Conservation (phyloP, 2,329 filamentous ascomycete species). For the Bimuria novae-zelandiae region DNA sequence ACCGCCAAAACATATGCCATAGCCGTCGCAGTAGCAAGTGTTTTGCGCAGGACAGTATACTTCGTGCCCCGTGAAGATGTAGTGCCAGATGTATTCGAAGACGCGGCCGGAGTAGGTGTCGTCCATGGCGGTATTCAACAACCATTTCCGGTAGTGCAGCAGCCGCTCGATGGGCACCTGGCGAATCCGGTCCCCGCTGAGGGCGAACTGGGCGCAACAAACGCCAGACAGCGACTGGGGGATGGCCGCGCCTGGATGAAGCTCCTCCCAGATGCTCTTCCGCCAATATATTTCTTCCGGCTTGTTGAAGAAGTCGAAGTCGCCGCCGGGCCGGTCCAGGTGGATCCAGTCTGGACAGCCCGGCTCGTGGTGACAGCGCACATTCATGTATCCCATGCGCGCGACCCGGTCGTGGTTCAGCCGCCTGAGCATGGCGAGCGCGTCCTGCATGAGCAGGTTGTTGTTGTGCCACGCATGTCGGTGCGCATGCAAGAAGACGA, state of each 20-base stretch:
- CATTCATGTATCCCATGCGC: constrained; percentile 62
- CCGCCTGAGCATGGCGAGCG: constrained; percentile 55
- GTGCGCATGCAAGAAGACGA: constrained; percentile 63
- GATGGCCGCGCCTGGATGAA: constrained; percentile 48
- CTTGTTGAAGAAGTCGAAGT: constrained; percentile 46
- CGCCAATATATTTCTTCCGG: constrained; percentile 47
- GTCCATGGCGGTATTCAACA: constrained; percentile 46
- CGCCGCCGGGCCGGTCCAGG: constrained; percentile 46
- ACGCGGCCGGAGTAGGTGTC: constrained; percentile 46
- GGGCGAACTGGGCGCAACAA: constrained; percentile 63
- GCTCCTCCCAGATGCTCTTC: constrained; percentile 45
- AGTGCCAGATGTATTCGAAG: constrained; percentile 49
- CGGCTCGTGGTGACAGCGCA: constrained; percentile 62
- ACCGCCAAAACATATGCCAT: constrained; percentile 64
- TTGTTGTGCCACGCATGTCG: constrained; percentile 65
- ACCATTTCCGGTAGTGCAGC: constrained; percentile 58
- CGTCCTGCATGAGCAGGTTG: constrained; percentile 56
- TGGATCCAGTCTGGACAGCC: constrained; percentile 65
- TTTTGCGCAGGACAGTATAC: constrained; percentile 46
- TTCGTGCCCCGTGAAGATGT: constrained; percentile 47
- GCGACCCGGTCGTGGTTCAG: constrained; percentile 58
- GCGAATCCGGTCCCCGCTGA: constrained; percentile 54
- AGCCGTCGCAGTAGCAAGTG: constrained; percentile 65
- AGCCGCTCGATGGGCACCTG: constrained; percentile 58
- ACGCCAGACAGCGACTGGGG: constrained; percentile 48